A percentile compares a stretch with the other conserved stretches of the same genome.
These are phyloP conservation scores for Sclerotinia nivalis DNA, from an alignment of 2,329 filamentous ascomycete species.

Conservation along the genomic window DNA sequence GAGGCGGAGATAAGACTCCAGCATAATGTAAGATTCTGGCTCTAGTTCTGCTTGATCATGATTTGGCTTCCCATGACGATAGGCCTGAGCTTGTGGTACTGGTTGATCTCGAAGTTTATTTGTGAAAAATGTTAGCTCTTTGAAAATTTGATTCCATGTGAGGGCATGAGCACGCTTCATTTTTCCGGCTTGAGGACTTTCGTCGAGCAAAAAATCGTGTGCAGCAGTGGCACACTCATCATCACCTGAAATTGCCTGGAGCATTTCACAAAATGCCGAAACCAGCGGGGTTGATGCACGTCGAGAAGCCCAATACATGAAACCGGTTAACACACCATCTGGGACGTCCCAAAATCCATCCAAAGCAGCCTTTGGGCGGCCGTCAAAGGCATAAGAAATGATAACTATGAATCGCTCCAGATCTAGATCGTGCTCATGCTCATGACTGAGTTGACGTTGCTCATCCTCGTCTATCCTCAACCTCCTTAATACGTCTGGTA, in stretches of 20 bases:
- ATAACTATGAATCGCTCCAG: conserved; percentile 90
- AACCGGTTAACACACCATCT: conserved; percentile 90
- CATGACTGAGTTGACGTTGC: conserved; percentile 68
- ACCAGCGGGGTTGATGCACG: conserved; percentile 94
- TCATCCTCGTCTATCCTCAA: conserved; percentile 88
- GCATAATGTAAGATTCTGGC: conserved; percentile 92
- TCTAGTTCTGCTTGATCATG: conserved; percentile 74
- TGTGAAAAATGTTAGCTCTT: conserved; percentile 83
- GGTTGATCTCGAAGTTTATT: conserved; percentile 75
- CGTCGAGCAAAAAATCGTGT: conserved; percentile 87
- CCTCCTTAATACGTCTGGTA: conserved; percentile 86
- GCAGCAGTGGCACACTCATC: conserved; percentile 80
- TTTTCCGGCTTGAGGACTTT: conserved; percentile 74
- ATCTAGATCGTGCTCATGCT: conserved; percentile 67
- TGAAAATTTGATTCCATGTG: conserved; percentile 91
- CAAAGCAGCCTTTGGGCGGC: conserved; percentile 77
- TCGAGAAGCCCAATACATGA: conserved; percentile 95
- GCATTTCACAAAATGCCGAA: conserved; percentile 94
- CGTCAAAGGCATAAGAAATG: conserved; percentile 88
- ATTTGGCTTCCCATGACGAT: conserved; percentile 61
- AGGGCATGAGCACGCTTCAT: conserved; percentile 81
- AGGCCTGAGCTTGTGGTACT: conserved; percentile 53
- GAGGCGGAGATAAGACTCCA: conserved; percentile 89
- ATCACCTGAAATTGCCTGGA: conserved; percentile 82
- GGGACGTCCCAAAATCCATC: conserved; percentile 84